These are phyloP conservation scores for Fraxinus platypoda DNA, from an alignment of 305 asterid species.

Conservation along the genomic window DNA sequence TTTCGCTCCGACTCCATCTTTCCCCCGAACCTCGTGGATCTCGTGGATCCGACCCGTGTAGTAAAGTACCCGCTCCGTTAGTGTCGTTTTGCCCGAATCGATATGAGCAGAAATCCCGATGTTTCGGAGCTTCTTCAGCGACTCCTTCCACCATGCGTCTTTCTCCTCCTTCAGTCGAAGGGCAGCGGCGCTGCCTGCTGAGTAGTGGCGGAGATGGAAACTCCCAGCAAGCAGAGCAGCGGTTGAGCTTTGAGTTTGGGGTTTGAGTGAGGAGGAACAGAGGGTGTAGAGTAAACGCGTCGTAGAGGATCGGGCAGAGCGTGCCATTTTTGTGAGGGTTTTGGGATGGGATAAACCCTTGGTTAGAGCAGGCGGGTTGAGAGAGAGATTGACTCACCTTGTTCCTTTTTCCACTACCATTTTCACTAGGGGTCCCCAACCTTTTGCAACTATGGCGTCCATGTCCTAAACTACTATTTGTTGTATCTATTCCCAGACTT, in stretches of 20 bases:
- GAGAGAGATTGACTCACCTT: background rate
- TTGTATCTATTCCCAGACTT: background rate
- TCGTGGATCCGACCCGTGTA: slow-evolving; percentile 98
- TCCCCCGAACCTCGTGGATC: slow-evolving; percentile 95
- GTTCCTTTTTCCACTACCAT: background rate
- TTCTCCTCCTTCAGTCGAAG: slow-evolving; percentile 71
- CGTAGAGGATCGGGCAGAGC: slow-evolving; percentile 59
- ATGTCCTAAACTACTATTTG: background rate
- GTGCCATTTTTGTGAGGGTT: slow-evolving; percentile 67
- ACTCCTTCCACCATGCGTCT: slow-evolving; percentile 79
- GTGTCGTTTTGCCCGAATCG: slow-evolving; percentile 93
- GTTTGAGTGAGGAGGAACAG: slow-evolving; percentile 34
- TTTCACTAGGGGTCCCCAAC: background rate
- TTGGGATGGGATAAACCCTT: slow-evolving; percentile 54
- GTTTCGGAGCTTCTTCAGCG: slow-evolving; percentile 71
- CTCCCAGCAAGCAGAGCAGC: slow-evolving; percentile 56
- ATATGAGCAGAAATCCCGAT: slow-evolving; percentile 97
- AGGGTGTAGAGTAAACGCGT: slow-evolving; percentile 66
- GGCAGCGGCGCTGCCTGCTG: slow-evolving; percentile 70
- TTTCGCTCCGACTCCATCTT: slow-evolving; percentile 95
- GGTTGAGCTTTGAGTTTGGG: slow-evolving; percentile 33
- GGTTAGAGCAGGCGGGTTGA: background rate
- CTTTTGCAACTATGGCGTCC: background rate
- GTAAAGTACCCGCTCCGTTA: slow-evolving; percentile 84
- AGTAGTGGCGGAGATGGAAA: slow-evolving; percentile 57